Percentiles rank a stretch among this genome's conserved stretches.
These are phyloP conservation scores for Sporothrix inflata DNA, from an alignment of 2,329 filamentous ascomycete genomes.

Conservation along the genomic window DNA sequence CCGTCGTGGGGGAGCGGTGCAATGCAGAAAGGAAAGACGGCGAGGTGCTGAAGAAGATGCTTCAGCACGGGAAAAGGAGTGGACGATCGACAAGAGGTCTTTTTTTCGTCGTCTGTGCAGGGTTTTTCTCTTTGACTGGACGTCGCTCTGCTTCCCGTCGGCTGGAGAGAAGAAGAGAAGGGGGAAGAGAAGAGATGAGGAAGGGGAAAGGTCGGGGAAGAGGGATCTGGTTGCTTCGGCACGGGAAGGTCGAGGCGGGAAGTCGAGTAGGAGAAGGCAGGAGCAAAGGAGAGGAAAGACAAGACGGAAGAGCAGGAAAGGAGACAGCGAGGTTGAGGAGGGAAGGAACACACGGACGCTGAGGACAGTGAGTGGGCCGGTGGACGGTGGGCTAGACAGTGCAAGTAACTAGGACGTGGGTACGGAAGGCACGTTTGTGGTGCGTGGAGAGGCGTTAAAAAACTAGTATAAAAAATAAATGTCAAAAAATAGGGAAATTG, in stretches of 20 bases:
- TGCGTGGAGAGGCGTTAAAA: slow-evolving; percentile 32
- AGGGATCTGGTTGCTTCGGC: slow-evolving; percentile 6
- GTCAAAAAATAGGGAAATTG: slow-evolving; percentile 33
- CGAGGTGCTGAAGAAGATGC: slow-evolving; percentile 13
- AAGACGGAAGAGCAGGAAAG: slow-evolving; percentile 23
- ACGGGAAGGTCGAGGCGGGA: slow-evolving; percentile 14
- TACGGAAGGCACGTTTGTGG: slow-evolving; percentile 23
- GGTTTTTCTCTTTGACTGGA: neutral
- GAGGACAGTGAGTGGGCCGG: slow-evolving; percentile 17
- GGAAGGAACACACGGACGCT: slow-evolving; percentile 28
- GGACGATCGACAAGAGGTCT: slow-evolving; percentile 3
- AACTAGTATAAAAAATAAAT: slow-evolving; percentile 30
- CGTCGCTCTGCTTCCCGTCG: slow-evolving; percentile 19
- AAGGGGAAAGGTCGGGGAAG: neutral
- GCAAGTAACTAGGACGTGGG: slow-evolving; percentile 11
- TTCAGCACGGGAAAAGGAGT: slow-evolving; percentile 12
- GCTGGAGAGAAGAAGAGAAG: slow-evolving; percentile 6
- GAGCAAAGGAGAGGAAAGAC: slow-evolving; percentile 11
- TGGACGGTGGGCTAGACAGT: slow-evolving; percentile 22
- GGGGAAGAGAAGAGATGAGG: neutral
- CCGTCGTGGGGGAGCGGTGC: neutral
- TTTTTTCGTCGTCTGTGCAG: slow-evolving; percentile 7
- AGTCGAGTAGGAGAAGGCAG: neutral
- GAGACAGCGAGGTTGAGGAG: slow-evolving; percentile 31
- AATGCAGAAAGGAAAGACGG: neutral